These are phyloP conservation scores for Yamadazyma scolyti DNA, from an alignment of 805 yeast species.

Conservation along the genomic window DNA sequence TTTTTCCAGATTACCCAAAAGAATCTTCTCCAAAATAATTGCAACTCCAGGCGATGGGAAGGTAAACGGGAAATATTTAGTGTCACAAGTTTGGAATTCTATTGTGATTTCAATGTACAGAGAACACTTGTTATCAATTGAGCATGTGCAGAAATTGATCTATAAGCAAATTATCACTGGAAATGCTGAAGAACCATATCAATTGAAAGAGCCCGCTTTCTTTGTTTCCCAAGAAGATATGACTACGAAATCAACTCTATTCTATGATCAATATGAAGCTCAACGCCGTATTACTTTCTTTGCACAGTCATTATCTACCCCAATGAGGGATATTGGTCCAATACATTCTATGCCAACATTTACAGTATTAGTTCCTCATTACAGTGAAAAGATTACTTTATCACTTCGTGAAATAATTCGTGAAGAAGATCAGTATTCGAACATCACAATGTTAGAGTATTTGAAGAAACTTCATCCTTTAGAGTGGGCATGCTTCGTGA, in stretches of 20 bases:
- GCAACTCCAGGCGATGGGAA: constrained; percentile 35
- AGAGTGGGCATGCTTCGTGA: constrained; percentile 97
- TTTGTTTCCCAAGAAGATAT: constrained; percentile 83
- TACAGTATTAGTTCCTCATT: constrained; percentile 92
- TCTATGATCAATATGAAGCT: constrained; percentile 69
- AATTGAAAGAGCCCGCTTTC: constrained; percentile 68
- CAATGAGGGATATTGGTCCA: constrained; percentile 71
- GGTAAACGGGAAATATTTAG: constrained; percentile 49
- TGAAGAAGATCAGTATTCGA: constrained; percentile 95
- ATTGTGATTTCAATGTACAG: constrained; percentile 79
- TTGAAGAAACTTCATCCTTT: constrained; percentile 92
- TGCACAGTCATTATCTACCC: constrained; percentile 86
- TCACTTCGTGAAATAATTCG: constrained; percentile 95
- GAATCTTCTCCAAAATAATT: constrained; percentile 69
- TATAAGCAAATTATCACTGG: constrained; percentile 46
- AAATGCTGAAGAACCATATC: constrained; percentile 24
- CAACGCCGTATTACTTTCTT: constrained; percentile 80
- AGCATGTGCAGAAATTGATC: constrained; percentile 63
- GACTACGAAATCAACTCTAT: constrained; percentile 52
- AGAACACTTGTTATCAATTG: constrained; percentile 72
- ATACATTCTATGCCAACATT: constrained; percentile 73
- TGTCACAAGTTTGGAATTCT: constrained; percentile 80
- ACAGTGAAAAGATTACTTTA: constrained; percentile 87
- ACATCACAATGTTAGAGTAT: constrained; percentile 90
- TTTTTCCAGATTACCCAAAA: constrained; percentile 69